Base-by-base conservation (phyloP, 164 flowering plant species). In the Tetracentron sinense region DNA sequence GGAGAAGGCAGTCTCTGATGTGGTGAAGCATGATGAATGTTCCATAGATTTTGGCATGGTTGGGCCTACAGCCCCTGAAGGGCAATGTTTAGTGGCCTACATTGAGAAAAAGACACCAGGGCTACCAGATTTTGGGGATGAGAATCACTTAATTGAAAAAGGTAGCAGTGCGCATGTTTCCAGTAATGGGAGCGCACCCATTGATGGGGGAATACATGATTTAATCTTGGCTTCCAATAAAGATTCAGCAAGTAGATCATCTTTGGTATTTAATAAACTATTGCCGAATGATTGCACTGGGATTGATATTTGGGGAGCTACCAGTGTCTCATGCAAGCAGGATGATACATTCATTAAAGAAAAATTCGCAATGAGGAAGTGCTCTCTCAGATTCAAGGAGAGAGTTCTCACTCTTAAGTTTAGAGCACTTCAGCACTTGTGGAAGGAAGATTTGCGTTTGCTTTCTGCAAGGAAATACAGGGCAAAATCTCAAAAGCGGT, bases 371-470 rank as follows among this genome's bases (percentile, higher is more conserved):
- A 63, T 3, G 69, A 79, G 81, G 63, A 82, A 82, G 74, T 74
- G 67, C 33, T 72, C 64, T 62, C 68, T 77, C 54, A 82, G 66
- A 61, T 88, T 88, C 61, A 90, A 87, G 81, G 97, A 92, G 74
- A 81, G 74, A 63, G 86, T 77, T 19, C 68, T 92, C 27, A 51
- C 83, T 29, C 80, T 95, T 11, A 92, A 92, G 70, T 92, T 73
- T 74, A 82, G 82, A 76, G 82, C 83, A 14, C 72, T 81, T 61
- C 89, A 75, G 54, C 83, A 86, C 60, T 54, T 83, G 29, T 95
- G 98, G 97, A 88, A 82, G 73, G 94, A 90, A 61, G 95, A 89
- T 63, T 25, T 81, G 83, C 84, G 81, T 0, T 54, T 82, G 64
- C 85, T 81, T 68, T 84, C 92, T 49, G 14, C 82, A 6, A 76